Percentiles rank a stretch among this genome's conserved stretches.
These are phyloP conservation scores for Alternaria sp. DNA, from an alignment of 2,329 filamentous ascomycete species.

Conservation along the genomic window DNA sequence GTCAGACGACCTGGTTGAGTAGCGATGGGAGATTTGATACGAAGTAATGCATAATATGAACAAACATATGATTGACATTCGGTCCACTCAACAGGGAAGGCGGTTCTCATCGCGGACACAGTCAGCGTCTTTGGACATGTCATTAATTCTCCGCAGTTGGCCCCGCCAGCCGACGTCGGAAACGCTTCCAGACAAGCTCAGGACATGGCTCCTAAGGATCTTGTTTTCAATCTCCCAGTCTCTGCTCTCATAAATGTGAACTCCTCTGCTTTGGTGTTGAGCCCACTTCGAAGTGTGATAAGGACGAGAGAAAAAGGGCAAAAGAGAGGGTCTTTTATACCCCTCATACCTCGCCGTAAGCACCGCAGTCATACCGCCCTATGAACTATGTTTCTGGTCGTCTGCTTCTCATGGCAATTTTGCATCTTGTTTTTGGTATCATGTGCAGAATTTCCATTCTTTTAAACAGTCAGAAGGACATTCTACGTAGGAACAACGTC, in stretches of 20 bases:
- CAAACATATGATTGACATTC: background rate
- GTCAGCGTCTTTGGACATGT: background rate
- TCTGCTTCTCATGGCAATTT: background rate
- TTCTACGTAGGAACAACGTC: fast-evolving
- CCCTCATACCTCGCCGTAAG: background rate
- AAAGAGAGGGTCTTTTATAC: background rate
- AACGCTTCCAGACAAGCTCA: background rate
- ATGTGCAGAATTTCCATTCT: background rate
- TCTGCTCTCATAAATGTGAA: too few species aligned
- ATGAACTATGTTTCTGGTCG: background rate
- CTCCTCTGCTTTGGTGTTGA: too few species aligned
- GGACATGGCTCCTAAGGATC: background rate
- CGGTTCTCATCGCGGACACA: background rate
- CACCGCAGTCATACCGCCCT: background rate
- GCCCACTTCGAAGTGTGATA: too few species aligned
- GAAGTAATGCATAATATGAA: background rate
- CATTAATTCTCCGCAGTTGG: background rate
- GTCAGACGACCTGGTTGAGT: background rate
- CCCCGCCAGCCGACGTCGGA: background rate
- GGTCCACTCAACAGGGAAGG: background rate
- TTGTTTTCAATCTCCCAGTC: background rate
- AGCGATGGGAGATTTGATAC: background rate
- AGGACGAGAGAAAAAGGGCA: too few species aligned
- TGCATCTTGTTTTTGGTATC: background rate
- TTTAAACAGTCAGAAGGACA: background rate